Base-by-base conservation (phyloP, 495 filamentous ascomycete species). In the Podospora comata region DNA sequence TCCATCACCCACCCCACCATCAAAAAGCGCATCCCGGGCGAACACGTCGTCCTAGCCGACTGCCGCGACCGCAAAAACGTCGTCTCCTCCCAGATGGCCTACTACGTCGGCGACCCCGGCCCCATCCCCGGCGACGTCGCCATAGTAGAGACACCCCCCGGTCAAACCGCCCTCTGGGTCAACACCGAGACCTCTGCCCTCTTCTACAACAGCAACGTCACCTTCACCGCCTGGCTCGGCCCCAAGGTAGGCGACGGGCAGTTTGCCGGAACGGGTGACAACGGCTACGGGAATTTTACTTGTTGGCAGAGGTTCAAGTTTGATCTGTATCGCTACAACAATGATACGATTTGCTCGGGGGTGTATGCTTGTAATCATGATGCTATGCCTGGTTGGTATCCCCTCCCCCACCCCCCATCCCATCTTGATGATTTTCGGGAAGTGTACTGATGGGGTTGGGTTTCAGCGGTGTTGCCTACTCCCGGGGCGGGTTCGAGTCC, bases 321-420 rank as follows among this genome's bases (percentile, higher is more conserved):
- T 9, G 64, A 72, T n/a, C 57, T 79, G 27, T 82, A 80, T 32
- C 67, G 19, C 0, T 76, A 76, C 27, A 72, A 73, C 28, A 65
- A 60, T 27, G 74, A 67, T 7, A 62, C 65, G 5, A 5, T 48
- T 48, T 82, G 80, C 65, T 72, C 69, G 18, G 71, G 74, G 59
- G 62, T 73, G 16, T 80, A 81, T 59, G 70, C 74, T n/a, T 82
- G 80, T 62, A 76, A 78, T 55, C 79, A 81, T 23, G 56, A 68
- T 13, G 16, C 60, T 0, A 60, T 68, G 15, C 71, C 77, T 3
- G 27, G 77, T 79, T 48, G 67, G 76, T 73, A 3, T n/a, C 13
- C 55, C 3, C 55, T 11, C 55, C 13, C n/a, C n/a, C 55, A 7
- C 55, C 23, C 55, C 13, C n/a, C n/a, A 9, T 58, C 55, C 15